Percentiles rank a stretch among this genome's conserved stretches.
Evolutionary conservation across 257 asterid species (phyloP).

Genomic region (Rehmannia glutinosa): DNA sequence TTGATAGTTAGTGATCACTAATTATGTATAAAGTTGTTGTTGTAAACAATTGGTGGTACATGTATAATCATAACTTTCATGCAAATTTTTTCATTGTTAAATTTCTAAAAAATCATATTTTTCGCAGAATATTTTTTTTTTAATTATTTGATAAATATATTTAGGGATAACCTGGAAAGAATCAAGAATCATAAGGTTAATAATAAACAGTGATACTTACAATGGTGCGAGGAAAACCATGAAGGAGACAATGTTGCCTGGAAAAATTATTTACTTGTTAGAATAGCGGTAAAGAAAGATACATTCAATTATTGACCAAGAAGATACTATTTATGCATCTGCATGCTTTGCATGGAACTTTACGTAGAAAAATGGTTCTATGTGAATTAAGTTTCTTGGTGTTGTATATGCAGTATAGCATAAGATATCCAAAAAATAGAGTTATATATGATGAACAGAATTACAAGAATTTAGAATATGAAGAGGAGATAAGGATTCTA

Average conservation of each 20-base stretch:
- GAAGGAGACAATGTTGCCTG: conserved; percentile 58
- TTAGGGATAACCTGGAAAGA: not conserved
- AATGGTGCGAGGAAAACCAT: conserved; percentile 75
- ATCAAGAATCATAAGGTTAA: not conserved
- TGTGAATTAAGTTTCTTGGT: not conserved
- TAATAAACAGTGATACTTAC: conserved; percentile 23
- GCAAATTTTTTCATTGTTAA: too few relatives aligned
- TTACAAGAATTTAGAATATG: not conserved
- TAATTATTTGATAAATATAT: not conserved
- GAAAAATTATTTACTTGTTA: conserved; percentile 24
- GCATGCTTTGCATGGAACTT: conserved; percentile 29
- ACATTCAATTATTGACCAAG: too few relatives aligned
- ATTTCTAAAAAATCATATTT: too few relatives aligned
- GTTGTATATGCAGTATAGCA: too few relatives aligned
- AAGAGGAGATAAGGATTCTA: not conserved
- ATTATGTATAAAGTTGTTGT: too few relatives aligned
- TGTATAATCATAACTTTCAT: too few relatives aligned
- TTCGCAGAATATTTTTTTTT: too few relatives aligned
- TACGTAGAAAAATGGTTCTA: not conserved
- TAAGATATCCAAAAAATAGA: too few relatives aligned
- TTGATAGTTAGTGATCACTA: too few relatives aligned
- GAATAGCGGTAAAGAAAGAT: conserved; percentile 42
- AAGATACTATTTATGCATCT: conserved; percentile 35
- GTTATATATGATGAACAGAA: not conserved
- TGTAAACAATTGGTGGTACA: too few relatives aligned